Evolutionary conservation across 225 moss, liverwort and hornwort genomes (phyloP).

Genomic region (Antitrichia curtipendula): DNA sequence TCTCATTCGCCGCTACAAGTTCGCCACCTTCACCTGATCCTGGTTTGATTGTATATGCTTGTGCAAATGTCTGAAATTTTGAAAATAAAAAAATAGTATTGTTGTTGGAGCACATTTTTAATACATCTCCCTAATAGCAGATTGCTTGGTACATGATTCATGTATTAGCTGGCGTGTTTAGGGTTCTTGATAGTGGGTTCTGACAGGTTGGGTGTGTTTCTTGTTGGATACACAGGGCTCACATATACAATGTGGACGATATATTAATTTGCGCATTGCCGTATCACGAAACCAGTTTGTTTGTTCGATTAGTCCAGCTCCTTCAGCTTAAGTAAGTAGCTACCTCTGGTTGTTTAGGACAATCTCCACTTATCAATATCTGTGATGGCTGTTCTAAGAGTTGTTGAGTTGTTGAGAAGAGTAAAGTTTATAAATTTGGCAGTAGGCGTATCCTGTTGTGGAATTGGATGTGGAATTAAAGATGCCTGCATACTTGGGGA

Average conservation of each 20-base stretch:
- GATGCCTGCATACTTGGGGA: not conserved
- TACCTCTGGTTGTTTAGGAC: not conserved
- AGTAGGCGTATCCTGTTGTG: not conserved
- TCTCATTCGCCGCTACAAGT: slow-evolving; percentile 93
- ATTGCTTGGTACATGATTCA: not conserved
- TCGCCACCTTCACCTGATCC: not conserved
- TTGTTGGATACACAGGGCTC: slow-evolving; percentile 35
- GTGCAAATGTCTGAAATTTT: not conserved
- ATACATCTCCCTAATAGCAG: not conserved
- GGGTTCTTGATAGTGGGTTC: not conserved
- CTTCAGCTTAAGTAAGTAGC: slow-evolving; percentile 62
- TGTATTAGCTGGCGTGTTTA: not conserved
- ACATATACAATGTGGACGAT: slow-evolving; percentile 80
- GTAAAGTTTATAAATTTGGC: not conserved
- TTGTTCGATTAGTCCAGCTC: slow-evolving; percentile 81
- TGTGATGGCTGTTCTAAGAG: not conserved
- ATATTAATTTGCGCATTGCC: slow-evolving; percentile 63
- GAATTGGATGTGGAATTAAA: not conserved
- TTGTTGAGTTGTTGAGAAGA: not conserved
- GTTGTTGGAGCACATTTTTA: not conserved
- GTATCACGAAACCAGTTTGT: slow-evolving; percentile 82
- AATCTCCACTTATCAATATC: not conserved
- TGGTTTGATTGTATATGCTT: not conserved
- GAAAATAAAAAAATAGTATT: not conserved
- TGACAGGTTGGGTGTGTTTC: not conserved